Conservation (phyloP, 805 yeast genomes). For the Wickerhamia fluorescens region DNA sequence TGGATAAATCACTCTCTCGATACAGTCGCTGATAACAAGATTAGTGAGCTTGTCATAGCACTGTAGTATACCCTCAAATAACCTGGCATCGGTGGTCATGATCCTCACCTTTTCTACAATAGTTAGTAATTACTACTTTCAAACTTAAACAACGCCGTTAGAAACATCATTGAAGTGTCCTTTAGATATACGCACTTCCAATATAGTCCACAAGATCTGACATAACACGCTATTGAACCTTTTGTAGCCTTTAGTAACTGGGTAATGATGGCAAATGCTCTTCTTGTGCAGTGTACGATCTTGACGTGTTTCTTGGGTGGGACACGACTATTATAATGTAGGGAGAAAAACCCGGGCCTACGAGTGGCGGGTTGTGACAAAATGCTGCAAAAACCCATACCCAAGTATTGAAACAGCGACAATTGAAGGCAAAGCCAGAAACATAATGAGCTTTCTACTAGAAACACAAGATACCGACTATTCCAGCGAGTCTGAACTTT, state of each 20-base stretch:
- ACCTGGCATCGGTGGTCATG: slow-evolving; percentile 51
- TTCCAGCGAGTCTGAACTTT: slow-evolving; percentile 14
- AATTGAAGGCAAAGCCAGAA: neutral
- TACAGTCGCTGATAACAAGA: slow-evolving; percentile 44
- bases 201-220: slow-evolving; percentile 8
- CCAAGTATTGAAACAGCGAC: neutral
- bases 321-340: neutral
- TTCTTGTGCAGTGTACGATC: too few relatives aligned
- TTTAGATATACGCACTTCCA: slow-evolving; percentile 7
- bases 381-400: slow-evolving; percentile 1
- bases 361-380: neutral
- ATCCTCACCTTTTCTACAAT: slow-evolving; percentile 43
- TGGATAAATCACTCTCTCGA: slow-evolving; percentile 44
- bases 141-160: too few relatives aligned
- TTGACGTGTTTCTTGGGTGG: neutral
- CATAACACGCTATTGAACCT: slow-evolving; percentile 6
- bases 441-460: neutral
- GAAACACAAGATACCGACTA: slow-evolving; percentile 12
- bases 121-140: slow-evolving; percentile 12
- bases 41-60: slow-evolving; percentile 67
- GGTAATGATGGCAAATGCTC: too few relatives aligned
- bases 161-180: too few relatives aligned
- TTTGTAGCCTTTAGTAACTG: too few relatives aligned
- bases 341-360: neutral
- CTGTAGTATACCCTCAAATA: slow-evolving; percentile 37